These are phyloP conservation scores for Waitea zeae DNA, from an alignment of 1,284 basidiomycete species.

Conservation along the genomic window DNA sequence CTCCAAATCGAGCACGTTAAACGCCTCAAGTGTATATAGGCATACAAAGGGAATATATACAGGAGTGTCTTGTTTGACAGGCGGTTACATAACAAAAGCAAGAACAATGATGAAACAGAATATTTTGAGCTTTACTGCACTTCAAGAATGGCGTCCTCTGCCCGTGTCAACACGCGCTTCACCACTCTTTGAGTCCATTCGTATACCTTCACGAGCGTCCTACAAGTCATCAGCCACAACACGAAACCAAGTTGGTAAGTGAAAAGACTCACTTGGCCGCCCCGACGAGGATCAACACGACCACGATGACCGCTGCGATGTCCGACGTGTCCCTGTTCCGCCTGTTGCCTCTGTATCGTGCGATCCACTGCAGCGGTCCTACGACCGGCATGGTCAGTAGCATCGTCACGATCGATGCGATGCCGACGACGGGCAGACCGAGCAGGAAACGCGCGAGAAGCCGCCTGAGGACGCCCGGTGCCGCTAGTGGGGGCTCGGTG, in stretches of 20 bases:
- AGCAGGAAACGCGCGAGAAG: slow-evolving; percentile 52
- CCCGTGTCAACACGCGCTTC: slow-evolving; percentile 43
- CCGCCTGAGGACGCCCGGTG: slow-evolving; percentile 30
- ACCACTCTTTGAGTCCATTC: slow-evolving; percentile 38
- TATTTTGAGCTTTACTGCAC: too few relatives aligned
- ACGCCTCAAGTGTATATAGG: too few relatives aligned
- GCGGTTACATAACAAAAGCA: too few relatives aligned
- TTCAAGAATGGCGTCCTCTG: slow-evolving; percentile 66
- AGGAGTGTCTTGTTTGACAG: too few relatives aligned
- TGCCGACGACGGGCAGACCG: slow-evolving; percentile 60
- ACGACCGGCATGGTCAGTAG: slow-evolving; percentile 41
- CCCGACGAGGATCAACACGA: slow-evolving; percentile 44
- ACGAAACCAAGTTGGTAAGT: slow-evolving; percentile 1
- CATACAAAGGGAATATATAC: too few relatives aligned
- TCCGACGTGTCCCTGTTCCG: slow-evolving; percentile 38
- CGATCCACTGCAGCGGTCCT: slow-evolving; percentile 47
- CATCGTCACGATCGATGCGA: slow-evolving; percentile 58
- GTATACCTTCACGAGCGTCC: slow-evolving; percentile 56
- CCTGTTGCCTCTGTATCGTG: slow-evolving; percentile 38
- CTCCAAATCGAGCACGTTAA: too few relatives aligned
- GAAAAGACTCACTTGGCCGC: slow-evolving; percentile 31
- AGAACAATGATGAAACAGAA: too few relatives aligned
- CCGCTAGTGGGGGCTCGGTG: too few relatives aligned
- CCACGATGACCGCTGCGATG: slow-evolving; percentile 42
- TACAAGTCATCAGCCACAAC: slow-evolving; percentile 12